phyloP scores from a whole-genome alignment of 2,329 filamentous ascomycete species.

The Orbilia ellipsospora region DNA sequence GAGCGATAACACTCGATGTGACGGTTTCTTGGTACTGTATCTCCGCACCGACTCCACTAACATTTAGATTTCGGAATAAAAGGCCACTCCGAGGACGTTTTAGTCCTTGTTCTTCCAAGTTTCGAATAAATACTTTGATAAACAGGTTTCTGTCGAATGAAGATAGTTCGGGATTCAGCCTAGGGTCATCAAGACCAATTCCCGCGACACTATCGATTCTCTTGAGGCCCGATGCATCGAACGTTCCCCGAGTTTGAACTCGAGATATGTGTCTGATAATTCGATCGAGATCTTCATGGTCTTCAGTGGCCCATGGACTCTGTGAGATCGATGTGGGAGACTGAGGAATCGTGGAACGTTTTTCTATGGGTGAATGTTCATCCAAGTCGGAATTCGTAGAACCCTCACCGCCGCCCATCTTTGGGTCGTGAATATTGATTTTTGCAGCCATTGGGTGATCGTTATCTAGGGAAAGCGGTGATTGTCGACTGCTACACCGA shows the following conservation, averaged over 20 bases:
- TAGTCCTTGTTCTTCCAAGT: conserved; percentile 28
- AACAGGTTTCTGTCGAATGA: conserved; percentile 23
- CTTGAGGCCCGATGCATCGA: background rate
- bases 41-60: conserved; percentile 33
- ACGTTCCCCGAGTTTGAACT: conserved; percentile 16
- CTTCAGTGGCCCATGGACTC: conserved; percentile 5
- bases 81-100: conserved; percentile 31
- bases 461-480: background rate
- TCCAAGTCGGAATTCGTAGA: background rate
- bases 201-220: conserved; percentile 26
- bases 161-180: conserved; percentile 23
- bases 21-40: conserved; percentile 47
- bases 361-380: conserved; percentile 17
- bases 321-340: conserved; percentile 11
- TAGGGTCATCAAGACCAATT: conserved; percentile 23
- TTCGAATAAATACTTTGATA: conserved; percentile 28
- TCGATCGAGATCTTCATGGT: conserved; percentile 34
- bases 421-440: background rate
- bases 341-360: conserved; percentile 6
- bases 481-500: no score
- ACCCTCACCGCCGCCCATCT: background rate
- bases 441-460: conserved; percentile 7
- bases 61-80: conserved; percentile 27
- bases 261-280: conserved; percentile 41
- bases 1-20: conserved; percentile 7